Percentiles rank a stretch among this genome's conserved stretches.
These are phyloP conservation scores for Leccinum arenicola DNA, from an alignment of 768 basidiomycete genomes.

Conservation along the genomic window DNA sequence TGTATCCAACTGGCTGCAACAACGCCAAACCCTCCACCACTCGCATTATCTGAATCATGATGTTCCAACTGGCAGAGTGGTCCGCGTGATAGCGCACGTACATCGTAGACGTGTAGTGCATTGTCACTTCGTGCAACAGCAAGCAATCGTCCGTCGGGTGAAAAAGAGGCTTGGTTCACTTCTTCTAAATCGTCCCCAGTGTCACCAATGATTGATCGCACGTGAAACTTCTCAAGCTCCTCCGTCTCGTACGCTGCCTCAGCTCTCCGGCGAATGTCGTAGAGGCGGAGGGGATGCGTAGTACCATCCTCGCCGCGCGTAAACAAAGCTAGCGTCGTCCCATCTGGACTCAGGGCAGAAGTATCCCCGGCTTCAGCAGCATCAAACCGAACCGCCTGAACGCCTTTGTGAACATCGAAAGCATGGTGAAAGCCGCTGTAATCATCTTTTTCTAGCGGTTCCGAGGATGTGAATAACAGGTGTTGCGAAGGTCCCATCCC, in stretches of 20 bases:
- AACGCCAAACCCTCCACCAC: constrained; percentile 43
- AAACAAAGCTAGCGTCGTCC: constrained; percentile 35
- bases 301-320: constrained; percentile 22
- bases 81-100: constrained; percentile 47
- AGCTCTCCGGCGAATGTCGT: constrained; percentile 43
- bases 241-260: constrained; percentile 28
- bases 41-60: constrained; percentile 30
- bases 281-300: constrained; percentile 44
- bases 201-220: background rate
- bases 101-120: constrained; percentile 58
- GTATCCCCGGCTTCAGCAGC: constrained; percentile 54
- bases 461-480: constrained; percentile 55
- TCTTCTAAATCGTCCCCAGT: constrained; percentile 28
- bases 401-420: constrained; percentile 39
- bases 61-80: constrained; percentile 52
- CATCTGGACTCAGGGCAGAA: constrained; percentile 43
- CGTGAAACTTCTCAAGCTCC: constrained; percentile 36
- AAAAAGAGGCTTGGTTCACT: constrained; percentile 51
- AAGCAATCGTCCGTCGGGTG: constrained; percentile 59
- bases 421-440: constrained; percentile 47
- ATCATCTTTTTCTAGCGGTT: constrained; percentile 31
- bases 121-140: constrained; percentile 63
- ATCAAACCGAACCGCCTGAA: constrained; percentile 36
- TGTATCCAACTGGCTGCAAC: constrained; percentile 54
- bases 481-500: constrained; percentile 39